A percentile compares a stretch with the other conserved stretches of the same genome.
These are phyloP conservation scores for Dicorynia guianensis DNA, from an alignment of 306 rosid genomes.

Conservation along the genomic window DNA sequence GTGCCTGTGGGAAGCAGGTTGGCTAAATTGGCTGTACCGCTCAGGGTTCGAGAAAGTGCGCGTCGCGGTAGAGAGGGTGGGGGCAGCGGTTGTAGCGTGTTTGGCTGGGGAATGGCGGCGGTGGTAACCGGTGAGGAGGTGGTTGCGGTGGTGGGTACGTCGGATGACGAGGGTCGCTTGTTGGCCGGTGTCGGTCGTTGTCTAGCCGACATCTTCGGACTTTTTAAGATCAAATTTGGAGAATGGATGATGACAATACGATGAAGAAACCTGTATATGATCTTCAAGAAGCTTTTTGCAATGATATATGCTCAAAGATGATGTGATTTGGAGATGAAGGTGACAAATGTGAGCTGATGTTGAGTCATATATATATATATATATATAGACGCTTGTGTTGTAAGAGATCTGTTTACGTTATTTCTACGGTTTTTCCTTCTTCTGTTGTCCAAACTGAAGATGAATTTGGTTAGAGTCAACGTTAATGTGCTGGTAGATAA, in stretches of 20 bases:
- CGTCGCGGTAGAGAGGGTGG: conserved; percentile 40
- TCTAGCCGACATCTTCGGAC: conserved; percentile 36
- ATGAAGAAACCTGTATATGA: not conserved
- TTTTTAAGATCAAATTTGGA: not conserved
- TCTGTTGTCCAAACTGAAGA: conserved; percentile 9
- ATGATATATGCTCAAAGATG: no score
- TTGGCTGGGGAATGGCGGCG: not conserved
- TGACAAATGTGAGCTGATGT: not conserved
- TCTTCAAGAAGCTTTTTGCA: not conserved
- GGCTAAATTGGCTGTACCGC: conserved; percentile 69
- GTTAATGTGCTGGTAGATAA: not conserved
- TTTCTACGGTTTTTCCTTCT: conserved; percentile 40
- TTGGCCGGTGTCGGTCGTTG: conserved; percentile 27
- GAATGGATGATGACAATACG: not conserved
- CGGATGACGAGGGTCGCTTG: conserved; percentile 26
- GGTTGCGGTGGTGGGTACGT: not conserved
- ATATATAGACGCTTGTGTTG: conserved; percentile 21
- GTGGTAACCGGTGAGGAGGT: not conserved
- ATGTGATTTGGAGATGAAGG: not conserved
- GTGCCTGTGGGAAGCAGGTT: conserved; percentile 83
- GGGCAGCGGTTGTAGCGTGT: not conserved
- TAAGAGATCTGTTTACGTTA: not conserved
- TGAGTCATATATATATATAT: no score
- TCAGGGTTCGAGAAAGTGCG: conserved; percentile 53
- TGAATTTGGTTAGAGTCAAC: not conserved